Base-by-base conservation (phyloP, 148 eudicot genomes). In the Chenopodium formosanum region DNA sequence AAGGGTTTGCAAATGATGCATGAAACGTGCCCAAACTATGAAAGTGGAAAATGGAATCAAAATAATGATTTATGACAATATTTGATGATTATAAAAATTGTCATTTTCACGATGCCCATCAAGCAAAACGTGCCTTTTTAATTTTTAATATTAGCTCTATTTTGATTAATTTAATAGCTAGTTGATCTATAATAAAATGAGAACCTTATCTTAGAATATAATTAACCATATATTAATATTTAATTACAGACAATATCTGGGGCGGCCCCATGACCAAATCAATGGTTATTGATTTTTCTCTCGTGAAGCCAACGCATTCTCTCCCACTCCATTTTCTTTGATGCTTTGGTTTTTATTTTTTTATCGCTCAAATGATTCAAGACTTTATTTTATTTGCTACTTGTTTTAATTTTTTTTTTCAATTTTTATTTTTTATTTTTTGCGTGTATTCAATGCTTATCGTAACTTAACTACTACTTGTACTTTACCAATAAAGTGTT, bases 41-140 rank as follows among this genome's bases (percentile, higher is more conserved):
- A 60, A 22, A 62, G 53, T 72, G 75, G 75, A 44, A 44, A 22
- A 46, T 8, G 53, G 70, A 60, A 77, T 60, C 79, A 19, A 7
- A 62, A 60, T 32, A 25, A 44, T 77, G 53, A 64, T 64, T 62
- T 20, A 22, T 34, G 66, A 29, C 20, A 20, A 75, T n/a, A 9
- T 12, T 74, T 40, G 7, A 40, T 40, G 0, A 40, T 40, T 40
- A 40, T 40, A 40, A 64, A 72, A 3, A 58, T n/a, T 47, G 74
- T 75, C 70, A 52, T 47, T 81, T 32, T 81, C 74, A 65, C 52
- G 27, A 81, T 32, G 7, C 69, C 76, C 75, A 76, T 76, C 84
- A 19, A 82, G 50, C 84, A 76, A 82, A 82, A 82, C 84, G 84
- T 82, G 84, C 16, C 63, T 68, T 23, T 58, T 37, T 25, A 70